These are phyloP conservation scores for Zopfochytrium polystomum DNA, from an alignment of 371 early-diverging fungal species.

Conservation along the genomic window DNA sequence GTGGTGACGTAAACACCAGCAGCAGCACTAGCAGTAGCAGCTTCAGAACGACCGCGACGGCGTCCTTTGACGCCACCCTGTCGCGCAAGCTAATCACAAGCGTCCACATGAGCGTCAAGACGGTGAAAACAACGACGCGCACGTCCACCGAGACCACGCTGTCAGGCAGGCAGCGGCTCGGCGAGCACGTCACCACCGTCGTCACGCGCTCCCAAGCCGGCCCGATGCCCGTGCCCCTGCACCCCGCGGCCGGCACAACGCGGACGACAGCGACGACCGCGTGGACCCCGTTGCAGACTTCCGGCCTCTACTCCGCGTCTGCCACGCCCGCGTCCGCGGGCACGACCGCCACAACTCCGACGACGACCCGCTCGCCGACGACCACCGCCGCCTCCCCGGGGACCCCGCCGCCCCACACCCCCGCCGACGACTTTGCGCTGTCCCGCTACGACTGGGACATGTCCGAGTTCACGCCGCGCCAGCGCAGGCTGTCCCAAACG, in stretches of 20 bases:
- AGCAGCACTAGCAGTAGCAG: too few relatives aligned
- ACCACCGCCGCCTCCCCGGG: conserved; percentile 2
- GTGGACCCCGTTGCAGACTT: background rate
- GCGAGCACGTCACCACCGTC: background rate
- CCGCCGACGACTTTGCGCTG: conserved; percentile 5
- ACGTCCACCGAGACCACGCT: background rate
- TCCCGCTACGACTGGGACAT: conserved; percentile 32
- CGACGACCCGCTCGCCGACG: conserved; percentile 7
- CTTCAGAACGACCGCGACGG: too few relatives aligned
- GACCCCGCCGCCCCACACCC: background rate
- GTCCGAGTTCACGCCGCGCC: conserved; percentile 24
- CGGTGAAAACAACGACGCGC: background rate
- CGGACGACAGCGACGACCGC: too few relatives aligned
- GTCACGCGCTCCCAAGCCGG: background rate
- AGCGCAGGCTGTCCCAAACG: conserved; percentile 14
- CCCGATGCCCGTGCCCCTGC: conserved; percentile 1
- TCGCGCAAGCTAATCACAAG: too few relatives aligned
- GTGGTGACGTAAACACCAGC: too few relatives aligned
- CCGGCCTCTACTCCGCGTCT: background rate
- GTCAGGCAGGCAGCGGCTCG: background rate
- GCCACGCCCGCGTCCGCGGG: background rate
- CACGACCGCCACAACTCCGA: conserved; percentile 5
- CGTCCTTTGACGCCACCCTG: too few relatives aligned
- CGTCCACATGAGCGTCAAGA: too few relatives aligned
- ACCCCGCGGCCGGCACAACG: background rate